Evolutionary conservation across 2,329 filamentous ascomycete species (phyloP).

Genomic region (Xylariales sp.): DNA sequence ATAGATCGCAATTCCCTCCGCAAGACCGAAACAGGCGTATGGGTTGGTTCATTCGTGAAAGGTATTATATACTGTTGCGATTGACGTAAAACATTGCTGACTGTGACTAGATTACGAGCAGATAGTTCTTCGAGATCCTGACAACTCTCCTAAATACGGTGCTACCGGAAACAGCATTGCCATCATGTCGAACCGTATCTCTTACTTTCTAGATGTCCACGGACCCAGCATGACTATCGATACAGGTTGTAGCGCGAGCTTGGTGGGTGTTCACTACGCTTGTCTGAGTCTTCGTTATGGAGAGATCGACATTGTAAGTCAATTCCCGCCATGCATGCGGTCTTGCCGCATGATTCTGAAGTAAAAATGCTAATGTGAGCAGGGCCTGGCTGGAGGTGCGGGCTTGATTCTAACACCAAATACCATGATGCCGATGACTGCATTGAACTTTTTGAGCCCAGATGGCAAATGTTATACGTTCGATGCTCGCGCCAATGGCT

Average conservation of each 20-base stretch:
- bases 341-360: background rate
- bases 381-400: slow-evolving; percentile 45
- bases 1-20: slow-evolving; percentile 16
- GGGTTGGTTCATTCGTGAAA: slow-evolving; percentile 22
- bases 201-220: slow-evolving; percentile 35
- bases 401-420: slow-evolving; percentile 50
- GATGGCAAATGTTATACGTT: slow-evolving; percentile 50
- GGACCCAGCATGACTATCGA: slow-evolving; percentile 39
- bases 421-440: slow-evolving; percentile 53
- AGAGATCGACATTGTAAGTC: slow-evolving; percentile 23
- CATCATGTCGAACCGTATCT: slow-evolving; percentile 36
- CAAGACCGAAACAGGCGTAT: slow-evolving; percentile 20
- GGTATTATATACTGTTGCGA: slow-evolving; percentile 9
- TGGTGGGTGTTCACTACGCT: slow-evolving; percentile 38
- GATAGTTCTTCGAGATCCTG: slow-evolving; percentile 21
- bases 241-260: slow-evolving; percentile 40
- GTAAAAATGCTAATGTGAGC: background rate
- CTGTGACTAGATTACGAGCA: slow-evolving; percentile 23
- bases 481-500: slow-evolving; percentile 57
- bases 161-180: slow-evolving; percentile 28
- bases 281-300: slow-evolving; percentile 29
- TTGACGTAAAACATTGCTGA: slow-evolving; percentile 6
- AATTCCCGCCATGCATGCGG: background rate
- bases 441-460: slow-evolving; percentile 47
- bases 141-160: slow-evolving; percentile 23